Percentiles rank a stretch among this genome's conserved stretches.
phyloP scores from a whole-genome alignment of 2,329 filamentous ascomycete species.

The Fusarium torreyae region DNA sequence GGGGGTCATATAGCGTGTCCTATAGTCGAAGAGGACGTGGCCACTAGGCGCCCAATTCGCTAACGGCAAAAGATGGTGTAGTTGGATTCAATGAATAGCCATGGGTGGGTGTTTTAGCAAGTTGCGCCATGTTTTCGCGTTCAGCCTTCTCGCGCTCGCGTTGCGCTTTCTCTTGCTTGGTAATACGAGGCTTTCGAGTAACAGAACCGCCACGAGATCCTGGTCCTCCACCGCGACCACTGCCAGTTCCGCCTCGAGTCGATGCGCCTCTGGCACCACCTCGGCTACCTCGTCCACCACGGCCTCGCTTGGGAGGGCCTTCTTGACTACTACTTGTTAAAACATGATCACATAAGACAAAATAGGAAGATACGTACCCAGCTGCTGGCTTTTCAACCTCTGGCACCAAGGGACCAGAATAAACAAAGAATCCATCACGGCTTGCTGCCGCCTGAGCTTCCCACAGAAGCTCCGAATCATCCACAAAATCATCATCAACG shows the following conservation, averaged over 20 bases:
- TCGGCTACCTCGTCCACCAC: conserved; percentile 66
- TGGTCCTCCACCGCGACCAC: conserved; percentile 67
- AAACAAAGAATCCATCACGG: conserved; percentile 98
- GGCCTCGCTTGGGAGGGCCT: conserved; percentile 79
- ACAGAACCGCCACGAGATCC: conserved; percentile 83
- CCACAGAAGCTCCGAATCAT: conserved; percentile 96
- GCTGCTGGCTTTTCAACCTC: conserved; percentile 82
- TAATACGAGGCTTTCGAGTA: conserved; percentile 85
- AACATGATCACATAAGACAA: conserved; percentile 22
- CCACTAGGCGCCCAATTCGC: conserved; percentile 54
- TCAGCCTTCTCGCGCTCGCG: conserved; percentile 87
- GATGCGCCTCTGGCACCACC: conserved; percentile 74
- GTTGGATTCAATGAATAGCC: conserved; percentile 58
- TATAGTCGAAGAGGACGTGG: neutral
- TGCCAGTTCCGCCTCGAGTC: conserved; percentile 66
- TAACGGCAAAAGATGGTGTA: conserved; percentile 57
- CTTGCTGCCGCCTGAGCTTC: conserved; percentile 95
- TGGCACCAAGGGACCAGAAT: conserved; percentile 90
- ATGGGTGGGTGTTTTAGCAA: conserved; percentile 57
- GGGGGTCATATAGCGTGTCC: neutral
- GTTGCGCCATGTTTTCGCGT: conserved; percentile 68
- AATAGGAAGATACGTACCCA: conserved; percentile 60
- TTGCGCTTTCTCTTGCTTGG: conserved; percentile 86
- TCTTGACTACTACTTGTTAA: conserved; percentile 72
- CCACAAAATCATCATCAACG: conserved; percentile 86